Percentiles rank a stretch among this genome's conserved stretches.
These are phyloP conservation scores for Ustilago loliicola DNA, from an alignment of 1,284 basidiomycete species.

Conservation along the genomic window DNA sequence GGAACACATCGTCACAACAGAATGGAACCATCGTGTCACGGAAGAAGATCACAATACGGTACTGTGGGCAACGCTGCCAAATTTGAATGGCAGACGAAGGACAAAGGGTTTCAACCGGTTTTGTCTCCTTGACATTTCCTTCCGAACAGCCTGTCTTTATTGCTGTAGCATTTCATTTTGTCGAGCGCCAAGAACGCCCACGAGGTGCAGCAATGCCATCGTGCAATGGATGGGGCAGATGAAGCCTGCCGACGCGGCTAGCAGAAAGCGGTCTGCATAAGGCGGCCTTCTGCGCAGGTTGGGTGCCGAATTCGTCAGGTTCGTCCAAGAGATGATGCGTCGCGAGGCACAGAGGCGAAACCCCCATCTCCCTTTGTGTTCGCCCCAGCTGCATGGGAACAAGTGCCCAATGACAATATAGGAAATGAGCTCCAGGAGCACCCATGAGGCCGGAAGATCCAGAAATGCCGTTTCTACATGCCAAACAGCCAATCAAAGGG, in stretches of 20 bases:
- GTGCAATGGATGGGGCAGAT: not conserved
- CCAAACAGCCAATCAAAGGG: not conserved
- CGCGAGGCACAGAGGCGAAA: not conserved
- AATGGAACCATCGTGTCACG: not conserved
- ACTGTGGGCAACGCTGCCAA: not conserved
- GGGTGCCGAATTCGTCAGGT: not conserved
- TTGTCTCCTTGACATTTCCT: not conserved
- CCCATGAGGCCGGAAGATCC: not conserved
- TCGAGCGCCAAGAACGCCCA: not conserved
- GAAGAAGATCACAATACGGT: not conserved
- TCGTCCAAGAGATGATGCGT: not conserved
- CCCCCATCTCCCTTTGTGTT: not conserved
- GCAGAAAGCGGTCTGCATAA: not conserved
- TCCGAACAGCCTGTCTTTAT: not conserved
- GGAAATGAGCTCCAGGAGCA: slow-evolving; percentile 1
- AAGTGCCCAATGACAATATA: not conserved
- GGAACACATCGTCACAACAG: not conserved
- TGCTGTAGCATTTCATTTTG: not conserved
- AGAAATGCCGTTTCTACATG: not conserved
- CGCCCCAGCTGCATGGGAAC: not conserved
- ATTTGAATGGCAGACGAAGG: not conserved
- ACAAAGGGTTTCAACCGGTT: not conserved
- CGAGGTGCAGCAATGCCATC: not conserved
- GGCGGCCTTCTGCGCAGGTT: not conserved
- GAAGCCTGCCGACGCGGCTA: not conserved